Base-by-base conservation (phyloP, 2,329 filamentous ascomycete genomes). In the Exophiala xenobiotica region DNA sequence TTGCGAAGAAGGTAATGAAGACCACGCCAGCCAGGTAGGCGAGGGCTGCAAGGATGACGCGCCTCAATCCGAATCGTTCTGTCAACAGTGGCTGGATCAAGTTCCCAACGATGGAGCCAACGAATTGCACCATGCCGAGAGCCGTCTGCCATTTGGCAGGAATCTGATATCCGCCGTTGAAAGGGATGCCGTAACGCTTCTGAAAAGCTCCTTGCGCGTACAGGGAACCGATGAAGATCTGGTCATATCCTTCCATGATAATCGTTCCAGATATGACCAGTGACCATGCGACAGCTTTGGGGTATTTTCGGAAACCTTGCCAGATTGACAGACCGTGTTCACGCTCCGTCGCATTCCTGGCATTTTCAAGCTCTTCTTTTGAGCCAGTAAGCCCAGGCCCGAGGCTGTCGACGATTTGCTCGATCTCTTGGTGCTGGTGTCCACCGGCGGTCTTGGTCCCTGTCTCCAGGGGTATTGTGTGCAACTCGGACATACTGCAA, bases 21-120 rank as follows among this genome's bases (percentile, higher is more conserved):
- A 64, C 54, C 22, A 63, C 57, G 11, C 47, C 56, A n/a, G 56
- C 52, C 67, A 66, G 82, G 64, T 58, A 74, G 22, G 72, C 62
- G 43, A 86, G 72, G 35, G 78, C 81, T n/a, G 62, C 71, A 49
- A 86, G 79, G 53, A 86, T 76, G n/a, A 81, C 85, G 64, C 79
- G 81, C n/a, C 81, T 75, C 64, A 85, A 85, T 16, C 82, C 82
- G 60, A 82, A 81, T 18, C 78, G 75, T 23, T 87, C 82, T n/a
- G 82, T 81, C 39, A 84, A 68, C 65, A 75, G 81, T 33, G 84
- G 84, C 62, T 84, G 86, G 64, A 86, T 11, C 8, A 42, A 14
- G 12, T 11, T 27, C 6, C 39, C 39, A 42, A 74, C 70, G 57
- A 84, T 69, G 33, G 86, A 74, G n/a, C 85, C 85, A 48, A 87